phyloP scores from a whole-genome alignment of 345 rosid species.

The Lepidium aucheri region DNA sequence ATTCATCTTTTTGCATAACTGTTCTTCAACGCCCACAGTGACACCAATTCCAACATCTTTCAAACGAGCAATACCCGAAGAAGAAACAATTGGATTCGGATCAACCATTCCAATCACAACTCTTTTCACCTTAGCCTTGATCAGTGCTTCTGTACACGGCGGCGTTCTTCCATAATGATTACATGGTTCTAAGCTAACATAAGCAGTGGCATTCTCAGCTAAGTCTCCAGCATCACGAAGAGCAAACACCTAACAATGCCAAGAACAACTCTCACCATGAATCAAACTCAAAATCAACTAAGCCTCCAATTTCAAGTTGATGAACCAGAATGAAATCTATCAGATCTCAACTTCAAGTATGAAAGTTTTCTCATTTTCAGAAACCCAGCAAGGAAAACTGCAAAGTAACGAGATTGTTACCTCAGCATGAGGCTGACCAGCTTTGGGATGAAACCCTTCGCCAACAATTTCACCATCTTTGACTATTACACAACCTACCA shows the following conservation, averaged over 20 bases:
- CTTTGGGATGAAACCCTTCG: conserved; percentile 94
- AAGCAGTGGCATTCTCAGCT: conserved; percentile 76
- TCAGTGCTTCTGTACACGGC: conserved; percentile 81
- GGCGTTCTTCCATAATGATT: conserved; percentile 89
- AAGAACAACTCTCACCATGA: not conserved
- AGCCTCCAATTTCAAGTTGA: conserved; percentile 33
- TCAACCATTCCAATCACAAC: conserved; percentile 82
- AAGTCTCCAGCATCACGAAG: conserved; percentile 69
- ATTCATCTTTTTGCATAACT: conserved; percentile 65
- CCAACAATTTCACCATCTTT: conserved; percentile 82
- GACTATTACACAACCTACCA: conserved; percentile 94
- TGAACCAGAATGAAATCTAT: not conserved
- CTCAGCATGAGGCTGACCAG: conserved; percentile 97
- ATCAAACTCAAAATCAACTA: not conserved
- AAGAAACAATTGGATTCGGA: conserved; percentile 86
- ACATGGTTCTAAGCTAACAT: conserved; percentile 91
- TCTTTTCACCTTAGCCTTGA: conserved; percentile 74
- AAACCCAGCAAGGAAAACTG: not conserved
- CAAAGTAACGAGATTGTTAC: conserved; percentile 24
- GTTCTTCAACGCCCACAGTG: conserved; percentile 62
- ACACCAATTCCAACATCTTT: conserved; percentile 64
- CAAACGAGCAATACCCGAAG: conserved; percentile 55
- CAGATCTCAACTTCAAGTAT: not conserved
- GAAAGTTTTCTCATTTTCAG: conserved; percentile 15
- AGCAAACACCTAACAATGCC: conserved; percentile 65